phyloP scores from a whole-genome alignment of 2,329 filamentous ascomycete genomes.

The Cordyceps cateniannulata region DNA sequence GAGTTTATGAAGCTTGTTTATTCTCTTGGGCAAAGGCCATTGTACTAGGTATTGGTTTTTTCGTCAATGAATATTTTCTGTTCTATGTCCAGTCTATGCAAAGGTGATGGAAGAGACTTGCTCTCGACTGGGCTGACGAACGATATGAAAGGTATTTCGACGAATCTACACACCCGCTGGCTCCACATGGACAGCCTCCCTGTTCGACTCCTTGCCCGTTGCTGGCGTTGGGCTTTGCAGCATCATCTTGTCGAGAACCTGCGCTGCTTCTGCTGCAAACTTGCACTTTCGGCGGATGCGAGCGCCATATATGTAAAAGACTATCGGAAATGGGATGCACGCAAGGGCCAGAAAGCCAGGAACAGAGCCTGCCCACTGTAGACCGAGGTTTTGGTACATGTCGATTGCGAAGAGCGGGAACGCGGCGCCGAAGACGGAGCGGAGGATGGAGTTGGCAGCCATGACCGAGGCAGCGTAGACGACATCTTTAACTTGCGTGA shows the following conservation, averaged over 20 bases:
- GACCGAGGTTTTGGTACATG: constrained; percentile 49
- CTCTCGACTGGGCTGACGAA: too few relatives aligned
- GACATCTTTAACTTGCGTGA: too few relatives aligned
- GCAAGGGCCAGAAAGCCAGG: constrained; percentile 62
- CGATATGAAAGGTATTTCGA: too few relatives aligned
- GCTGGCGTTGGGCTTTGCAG: too few relatives aligned
- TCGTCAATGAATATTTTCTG: not conserved
- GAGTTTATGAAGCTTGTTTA: not conserved
- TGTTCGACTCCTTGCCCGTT: too few relatives aligned
- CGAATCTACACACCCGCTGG: too few relatives aligned
- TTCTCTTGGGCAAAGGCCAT: not conserved
- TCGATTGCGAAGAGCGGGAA: constrained; percentile 61
- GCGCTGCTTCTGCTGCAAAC: constrained; percentile 12
- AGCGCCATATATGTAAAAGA: constrained; percentile 63
- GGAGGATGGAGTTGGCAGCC: constrained; percentile 61
- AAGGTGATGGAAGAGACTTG: too few relatives aligned
- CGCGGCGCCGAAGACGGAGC: constrained; percentile 59
- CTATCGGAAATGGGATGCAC: constrained; percentile 64
- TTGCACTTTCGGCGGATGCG: constrained; percentile 9
- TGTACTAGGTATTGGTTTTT: not conserved
- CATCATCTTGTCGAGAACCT: too few relatives aligned
- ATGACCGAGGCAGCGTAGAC: constrained; percentile 66
- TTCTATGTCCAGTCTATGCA: not conserved
- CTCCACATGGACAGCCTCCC: too few relatives aligned
- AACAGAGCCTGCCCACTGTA: constrained; percentile 65